These are phyloP conservation scores for Backusella liffmaniae DNA, from an alignment of 192 early-diverging fungal species.

Conservation along the genomic window DNA sequence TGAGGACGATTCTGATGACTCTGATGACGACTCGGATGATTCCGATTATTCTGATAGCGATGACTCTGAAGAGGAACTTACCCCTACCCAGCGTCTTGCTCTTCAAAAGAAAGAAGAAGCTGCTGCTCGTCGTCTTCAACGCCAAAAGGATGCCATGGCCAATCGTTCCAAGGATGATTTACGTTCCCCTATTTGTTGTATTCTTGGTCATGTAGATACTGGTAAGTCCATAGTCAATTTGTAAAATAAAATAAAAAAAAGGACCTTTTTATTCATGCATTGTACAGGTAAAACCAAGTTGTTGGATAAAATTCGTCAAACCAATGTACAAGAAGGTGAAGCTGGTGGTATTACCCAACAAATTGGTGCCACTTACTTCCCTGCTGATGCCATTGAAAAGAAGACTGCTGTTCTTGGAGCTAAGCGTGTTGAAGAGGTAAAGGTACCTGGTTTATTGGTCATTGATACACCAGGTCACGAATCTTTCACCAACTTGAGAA, in stretches of 20 bases:
- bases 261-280: background rate
- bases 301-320: slow-evolving; percentile 98
- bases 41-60: slow-evolving; percentile 50
- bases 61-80: slow-evolving; percentile 61
- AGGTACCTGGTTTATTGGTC: slow-evolving; percentile 90
- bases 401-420: slow-evolving; percentile 80
- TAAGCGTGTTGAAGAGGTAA: slow-evolving; percentile 56
- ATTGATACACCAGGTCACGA: slow-evolving; percentile 99
- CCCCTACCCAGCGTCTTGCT: slow-evolving; percentile 62
- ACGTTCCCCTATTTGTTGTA: slow-evolving; percentile 97
- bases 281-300: slow-evolving; percentile 79
- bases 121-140: slow-evolving; percentile 67
- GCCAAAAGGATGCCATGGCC: slow-evolving; percentile 73
- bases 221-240: slow-evolving; percentile 35
- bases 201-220: slow-evolving; percentile 98
- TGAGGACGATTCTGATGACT: slow-evolving; percentile 26
- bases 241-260: slow-evolving; percentile 20
- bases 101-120: slow-evolving; percentile 77
- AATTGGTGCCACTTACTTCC: slow-evolving; percentile 99
- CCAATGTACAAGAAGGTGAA: slow-evolving; percentile 99
- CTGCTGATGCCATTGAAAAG: slow-evolving; percentile 86
- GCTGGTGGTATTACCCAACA: slow-evolving; percentile 99
- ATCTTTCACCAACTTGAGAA: slow-evolving; percentile 94
- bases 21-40: slow-evolving; percentile 8
- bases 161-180: slow-evolving; percentile 87